Conservation (phyloP, 768 basidiomycete genomes). For the Lactarius quietus region DNA sequence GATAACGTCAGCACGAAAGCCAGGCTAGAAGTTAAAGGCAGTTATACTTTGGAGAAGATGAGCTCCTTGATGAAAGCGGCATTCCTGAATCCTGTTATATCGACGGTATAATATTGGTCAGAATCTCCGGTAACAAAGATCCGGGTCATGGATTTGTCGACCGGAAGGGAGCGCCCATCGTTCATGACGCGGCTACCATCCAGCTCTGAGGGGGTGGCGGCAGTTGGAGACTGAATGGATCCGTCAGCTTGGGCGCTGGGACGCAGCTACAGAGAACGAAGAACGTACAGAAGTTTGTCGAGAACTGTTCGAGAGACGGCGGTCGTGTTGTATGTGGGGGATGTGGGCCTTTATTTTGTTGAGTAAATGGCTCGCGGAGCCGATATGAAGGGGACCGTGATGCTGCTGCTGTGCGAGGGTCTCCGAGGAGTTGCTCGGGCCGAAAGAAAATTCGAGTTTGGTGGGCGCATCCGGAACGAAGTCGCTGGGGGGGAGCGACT, state of each 20-base stretch:
- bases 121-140: conserved; percentile 76
- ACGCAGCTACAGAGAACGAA: neutral
- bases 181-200: conserved; percentile 19
- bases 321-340: conserved; percentile 25
- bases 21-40: conserved; percentile 9
- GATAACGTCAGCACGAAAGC: conserved; percentile 14
- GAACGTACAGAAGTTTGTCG: conserved; percentile 35
- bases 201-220: conserved; percentile 23
- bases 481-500: conserved; percentile 43
- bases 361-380: conserved; percentile 20
- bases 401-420: conserved; percentile 37
- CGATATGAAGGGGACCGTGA: conserved; percentile 30
- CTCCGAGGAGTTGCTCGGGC: conserved; percentile 32
- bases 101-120: conserved; percentile 70
- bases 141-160: conserved; percentile 32
- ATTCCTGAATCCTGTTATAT: conserved; percentile 61
- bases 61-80: conserved; percentile 73
- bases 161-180: conserved; percentile 28
- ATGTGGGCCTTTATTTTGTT: conserved; percentile 29
- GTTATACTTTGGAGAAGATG: conserved; percentile 70
- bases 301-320: conserved; percentile 31
- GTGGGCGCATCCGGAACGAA: conserved; percentile 38
- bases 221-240: conserved; percentile 30
- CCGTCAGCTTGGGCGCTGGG: conserved; percentile 23
- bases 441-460: conserved; percentile 30